Conservation (phyloP, 208 protist genomes). For the Herpetomonas samuelpessoai region DNA sequence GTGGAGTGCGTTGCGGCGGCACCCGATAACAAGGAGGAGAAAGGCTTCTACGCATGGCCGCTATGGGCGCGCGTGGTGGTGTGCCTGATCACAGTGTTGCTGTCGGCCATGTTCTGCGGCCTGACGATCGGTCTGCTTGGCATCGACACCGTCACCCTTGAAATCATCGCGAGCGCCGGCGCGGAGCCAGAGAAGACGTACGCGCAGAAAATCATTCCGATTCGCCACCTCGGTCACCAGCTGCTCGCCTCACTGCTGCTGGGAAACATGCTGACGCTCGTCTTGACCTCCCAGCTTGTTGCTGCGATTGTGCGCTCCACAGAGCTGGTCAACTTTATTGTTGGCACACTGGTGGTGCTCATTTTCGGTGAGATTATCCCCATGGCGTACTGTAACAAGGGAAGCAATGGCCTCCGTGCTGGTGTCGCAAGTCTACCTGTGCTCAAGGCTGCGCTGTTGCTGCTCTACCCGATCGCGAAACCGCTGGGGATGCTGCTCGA, state of each 20-base stretch:
- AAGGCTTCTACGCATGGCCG: constrained; percentile 45
- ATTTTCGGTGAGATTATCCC: constrained; percentile 80
- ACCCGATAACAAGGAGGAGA: constrained; percentile 12
- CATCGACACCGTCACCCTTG: constrained; percentile 70
- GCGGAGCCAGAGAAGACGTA: constrained; percentile 63
- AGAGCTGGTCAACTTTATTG: constrained; percentile 71
- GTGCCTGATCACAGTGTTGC: constrained; percentile 35
- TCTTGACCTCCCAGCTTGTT: constrained; percentile 78
- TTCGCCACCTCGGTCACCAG: constrained; percentile 69
- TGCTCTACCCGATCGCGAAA: constrained; percentile 71
- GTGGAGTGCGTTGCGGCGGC: neutral
- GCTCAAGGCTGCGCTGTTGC: constrained; percentile 56
- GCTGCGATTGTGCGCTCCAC: constrained; percentile 56
- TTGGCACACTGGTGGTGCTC: constrained; percentile 61
- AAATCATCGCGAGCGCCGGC: constrained; percentile 76
- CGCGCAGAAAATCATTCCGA: constrained; percentile 62
- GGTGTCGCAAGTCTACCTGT: constrained; percentile 49
- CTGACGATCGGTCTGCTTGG: constrained; percentile 82
- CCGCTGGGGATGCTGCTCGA: constrained; percentile 74
- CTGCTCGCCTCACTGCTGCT: constrained; percentile 68
- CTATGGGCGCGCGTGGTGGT: constrained; percentile 41
- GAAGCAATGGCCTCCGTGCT: constrained; percentile 58
- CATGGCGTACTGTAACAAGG: constrained; percentile 78
- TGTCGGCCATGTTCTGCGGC: constrained; percentile 80
- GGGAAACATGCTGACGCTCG: constrained; percentile 81